These are phyloP conservation scores for Pichia cephalocereana DNA, from an alignment of 805 yeast species.

Conservation along the genomic window DNA sequence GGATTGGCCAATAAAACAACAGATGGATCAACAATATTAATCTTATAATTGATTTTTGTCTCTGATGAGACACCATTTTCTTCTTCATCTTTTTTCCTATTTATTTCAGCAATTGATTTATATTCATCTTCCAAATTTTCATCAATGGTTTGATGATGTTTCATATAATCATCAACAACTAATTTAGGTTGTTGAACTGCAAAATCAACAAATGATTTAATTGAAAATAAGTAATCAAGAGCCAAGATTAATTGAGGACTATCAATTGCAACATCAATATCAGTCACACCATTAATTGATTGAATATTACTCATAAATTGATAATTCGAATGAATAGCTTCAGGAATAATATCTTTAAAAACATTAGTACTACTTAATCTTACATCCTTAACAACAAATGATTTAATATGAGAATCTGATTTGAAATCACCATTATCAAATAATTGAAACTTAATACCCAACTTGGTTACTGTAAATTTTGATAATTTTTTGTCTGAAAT, in stretches of 20 bases:
- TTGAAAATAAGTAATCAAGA: constrained; percentile 72
- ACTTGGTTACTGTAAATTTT: constrained; percentile 48
- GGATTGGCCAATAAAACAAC: constrained; percentile 78
- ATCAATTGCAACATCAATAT: constrained; percentile 56
- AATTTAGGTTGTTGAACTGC: constrained; percentile 27
- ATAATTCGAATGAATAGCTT: constrained; percentile 46
- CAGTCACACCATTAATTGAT: constrained; percentile 31
- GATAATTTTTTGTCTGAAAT: constrained; percentile 41
- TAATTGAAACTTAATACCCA: constrained; percentile 42
- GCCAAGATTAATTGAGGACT: constrained; percentile 78
- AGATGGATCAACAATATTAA: constrained; percentile 71
- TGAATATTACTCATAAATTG: constrained; percentile 58
- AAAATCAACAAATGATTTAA: constrained; percentile 53
- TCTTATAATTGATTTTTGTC: constrained; percentile 38
- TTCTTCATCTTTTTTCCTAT: constrained; percentile 2
- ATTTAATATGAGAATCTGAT: constrained; percentile 54
- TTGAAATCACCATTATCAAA: constrained; percentile 45
- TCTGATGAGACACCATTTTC: neutral
- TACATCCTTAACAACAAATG: constrained; percentile 73
- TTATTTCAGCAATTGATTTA: constrained; percentile 6
- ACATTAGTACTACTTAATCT: constrained; percentile 54
- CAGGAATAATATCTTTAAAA: constrained; percentile 77
- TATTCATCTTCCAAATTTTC: constrained; percentile 7
- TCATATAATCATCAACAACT: constrained; percentile 13
- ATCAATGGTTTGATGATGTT: neutral